Evolutionary conservation across 768 basidiomycete species (phyloP), one percentile per base, ranked within the genome.

Genomic region (Collybia mongolica): DNA sequence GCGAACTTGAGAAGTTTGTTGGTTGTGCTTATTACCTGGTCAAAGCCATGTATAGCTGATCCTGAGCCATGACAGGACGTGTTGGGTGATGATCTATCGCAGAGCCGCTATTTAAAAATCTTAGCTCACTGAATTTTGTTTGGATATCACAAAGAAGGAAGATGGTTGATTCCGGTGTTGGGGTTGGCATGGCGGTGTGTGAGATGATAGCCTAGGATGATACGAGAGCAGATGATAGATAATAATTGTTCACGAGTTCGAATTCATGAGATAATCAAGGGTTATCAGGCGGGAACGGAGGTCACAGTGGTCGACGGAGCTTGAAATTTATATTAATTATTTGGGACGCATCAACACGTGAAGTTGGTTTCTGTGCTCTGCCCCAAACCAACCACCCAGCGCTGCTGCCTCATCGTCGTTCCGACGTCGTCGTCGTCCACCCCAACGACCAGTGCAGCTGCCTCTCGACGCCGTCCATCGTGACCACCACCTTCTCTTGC

Each of bases 81-180:
- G 51, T 44, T 39, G 19, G 17, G 8, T 46, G 38, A 52, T 35
- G 44, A 50, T 29, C 37, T 24, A 26, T 48, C 19, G 35, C 15
- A 38, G 24, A 6, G 37, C 39, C 15, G 7, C 0, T n/a, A 29
- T 22, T 41, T 46, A 20, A 37, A 39, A n/a, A 45, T 24, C 3
- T 23, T 17, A 39, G 51, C 82, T 54, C 57, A 91, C 90, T 71
- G 69, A 93, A 88, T 54, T 81, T 79, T 6, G 79, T 73, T 68
- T 95, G 93, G 2, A 95, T 68, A 65, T 96, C 94, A 64, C 93
- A 97, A 22, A 92, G 70, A 51, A 95, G 79, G 72, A 96, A 82
- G 42, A 88, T 36, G 64, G 84, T 68, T 56, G 67, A 53, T 58
- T 66, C 68, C 32, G 64, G 71, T 57, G 48, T 61, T 67, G 44